These are phyloP conservation scores for Aspergillus texensis DNA, from an alignment of 2,329 filamentous ascomycete species.

Conservation along the genomic window DNA sequence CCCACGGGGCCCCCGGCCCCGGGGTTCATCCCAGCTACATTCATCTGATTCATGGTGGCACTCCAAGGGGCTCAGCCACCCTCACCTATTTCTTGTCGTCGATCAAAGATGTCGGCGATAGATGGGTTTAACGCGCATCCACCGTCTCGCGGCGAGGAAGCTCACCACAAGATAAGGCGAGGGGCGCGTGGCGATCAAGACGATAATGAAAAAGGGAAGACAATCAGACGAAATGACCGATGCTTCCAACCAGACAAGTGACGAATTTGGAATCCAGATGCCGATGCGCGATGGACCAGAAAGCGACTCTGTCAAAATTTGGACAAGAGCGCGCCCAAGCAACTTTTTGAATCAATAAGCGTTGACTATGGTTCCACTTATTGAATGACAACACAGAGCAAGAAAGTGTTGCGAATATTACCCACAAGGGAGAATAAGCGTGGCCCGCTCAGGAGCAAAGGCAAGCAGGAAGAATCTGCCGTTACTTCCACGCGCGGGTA, in stretches of 20 bases:
- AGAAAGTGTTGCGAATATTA: slow-evolving; percentile 9
- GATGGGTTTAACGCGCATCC: slow-evolving; percentile 34
- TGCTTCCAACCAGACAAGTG: not conserved
- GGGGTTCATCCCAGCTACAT: slow-evolving; percentile 60
- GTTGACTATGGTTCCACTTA: slow-evolving; percentile 8
- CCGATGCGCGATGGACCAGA: slow-evolving; percentile 15
- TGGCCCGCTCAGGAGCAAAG: slow-evolving; percentile 19
- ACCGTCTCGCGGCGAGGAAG: slow-evolving; percentile 29
- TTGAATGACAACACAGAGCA: slow-evolving; percentile 11
- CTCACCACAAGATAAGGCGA: slow-evolving; percentile 28
- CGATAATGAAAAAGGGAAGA: slow-evolving; percentile 17
- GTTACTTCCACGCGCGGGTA: slow-evolving; percentile 13
- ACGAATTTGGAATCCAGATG: not conserved
- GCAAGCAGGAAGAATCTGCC: slow-evolving; percentile 19
- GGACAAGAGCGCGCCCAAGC: slow-evolving; percentile 2
- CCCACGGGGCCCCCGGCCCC: slow-evolving; percentile 59
- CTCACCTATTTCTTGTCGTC: slow-evolving; percentile 33
- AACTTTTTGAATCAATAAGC: slow-evolving; percentile 10
- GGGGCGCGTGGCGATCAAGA: slow-evolving; percentile 29
- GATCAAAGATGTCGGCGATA: slow-evolving; percentile 29
- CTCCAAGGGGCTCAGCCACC: slow-evolving; percentile 38
- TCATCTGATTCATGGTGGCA: slow-evolving; percentile 58
- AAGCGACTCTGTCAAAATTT: not conserved
- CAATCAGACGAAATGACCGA: slow-evolving; percentile 19
- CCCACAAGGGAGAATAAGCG: slow-evolving; percentile 13